Percentiles rank a stretch among this genome's conserved stretches.
phyloP scores from a whole-genome alignment of 1,139 yeast species.

The Eremothecium cymbalariae region DNA sequence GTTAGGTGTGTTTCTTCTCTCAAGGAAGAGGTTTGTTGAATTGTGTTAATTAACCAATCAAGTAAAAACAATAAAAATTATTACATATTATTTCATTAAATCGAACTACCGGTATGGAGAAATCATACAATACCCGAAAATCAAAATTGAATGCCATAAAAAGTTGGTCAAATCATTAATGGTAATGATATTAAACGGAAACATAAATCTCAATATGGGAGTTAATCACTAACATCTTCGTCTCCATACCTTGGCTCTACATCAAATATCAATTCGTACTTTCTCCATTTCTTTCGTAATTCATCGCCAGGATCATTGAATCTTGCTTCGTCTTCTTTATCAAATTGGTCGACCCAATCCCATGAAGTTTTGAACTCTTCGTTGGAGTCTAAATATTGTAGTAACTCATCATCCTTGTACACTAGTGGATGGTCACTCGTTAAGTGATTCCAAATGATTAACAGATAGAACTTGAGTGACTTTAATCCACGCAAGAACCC shows the following conservation, averaged over 20 bases:
- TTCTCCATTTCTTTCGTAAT: constrained; percentile 31
- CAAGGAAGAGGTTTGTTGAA: no score
- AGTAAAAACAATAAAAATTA: background rate
- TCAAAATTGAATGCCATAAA: no score
- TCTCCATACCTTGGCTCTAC: constrained; percentile 30
- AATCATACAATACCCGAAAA: no score
- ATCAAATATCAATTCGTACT: constrained; percentile 31
- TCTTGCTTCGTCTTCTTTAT: constrained; percentile 33
- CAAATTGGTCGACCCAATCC: constrained; percentile 46
- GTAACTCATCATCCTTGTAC: constrained; percentile 22
- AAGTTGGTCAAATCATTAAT: no score
- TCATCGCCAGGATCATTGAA: constrained; percentile 25
- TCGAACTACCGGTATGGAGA: constrained; percentile 1
- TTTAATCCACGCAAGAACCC: constrained; percentile 81
- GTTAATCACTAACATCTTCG: constrained; percentile 30
- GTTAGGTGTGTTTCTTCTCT: no score
- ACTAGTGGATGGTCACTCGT: constrained; percentile 33
- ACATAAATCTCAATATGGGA: no score
- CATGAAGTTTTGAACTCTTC: constrained; percentile 30
- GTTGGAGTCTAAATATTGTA: constrained; percentile 28
- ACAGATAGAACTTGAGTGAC: constrained; percentile 58
- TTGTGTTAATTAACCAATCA: constrained; percentile 1
- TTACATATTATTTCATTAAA: constrained; percentile 1
- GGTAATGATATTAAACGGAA: no score
- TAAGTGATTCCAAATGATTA: constrained; percentile 43